Evolutionary conservation across 495 filamentous ascomycete genomes (phyloP).

Genomic region (Trichocladium antarcticum): DNA sequence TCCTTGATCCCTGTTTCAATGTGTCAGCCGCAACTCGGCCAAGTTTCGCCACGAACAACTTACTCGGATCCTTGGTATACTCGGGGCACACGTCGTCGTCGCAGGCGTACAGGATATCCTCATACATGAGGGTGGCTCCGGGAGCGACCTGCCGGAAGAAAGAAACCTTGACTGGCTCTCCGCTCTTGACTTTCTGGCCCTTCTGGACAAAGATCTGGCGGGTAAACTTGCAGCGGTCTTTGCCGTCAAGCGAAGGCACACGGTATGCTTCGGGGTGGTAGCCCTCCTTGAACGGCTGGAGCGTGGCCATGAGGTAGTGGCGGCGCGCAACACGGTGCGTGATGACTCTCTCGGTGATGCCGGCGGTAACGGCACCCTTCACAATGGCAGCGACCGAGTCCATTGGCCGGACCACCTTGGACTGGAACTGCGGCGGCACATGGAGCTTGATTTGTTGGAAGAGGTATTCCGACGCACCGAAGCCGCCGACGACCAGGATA

Average conservation of each 20-base stretch:
- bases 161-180: conserved; percentile 95
- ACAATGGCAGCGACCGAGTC: conserved; percentile 68
- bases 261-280: conserved; percentile 97
- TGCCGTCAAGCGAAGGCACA: conserved; percentile 90
- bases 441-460: conserved; percentile 78
- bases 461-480: conserved; percentile 65
- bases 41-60: conserved; percentile 33
- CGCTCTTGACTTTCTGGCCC: conserved; percentile 96
- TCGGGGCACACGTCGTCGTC: conserved; percentile 97
- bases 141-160: conserved; percentile 98
- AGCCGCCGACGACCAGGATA: conserved; percentile 62
- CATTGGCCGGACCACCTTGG: conserved; percentile 67
- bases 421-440: conserved; percentile 67
- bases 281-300: conserved; percentile 97
- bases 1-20: conserved; percentile 80
- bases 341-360: conserved; percentile 92
- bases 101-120: conserved; percentile 96
- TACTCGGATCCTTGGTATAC: conserved; percentile 98
- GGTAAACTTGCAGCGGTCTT: conserved; percentile 98
- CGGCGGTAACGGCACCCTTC: conserved; percentile 69
- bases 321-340: conserved; percentile 96
- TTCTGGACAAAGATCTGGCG: conserved; percentile 98
- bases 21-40: conserved; percentile 19
- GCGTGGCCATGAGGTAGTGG: conserved; percentile 97
- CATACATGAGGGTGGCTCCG: conserved; percentile 96